These are phyloP conservation scores for Parachlorella kessleri DNA, from an alignment of 139 green algal species.

Conservation along the genomic window DNA sequence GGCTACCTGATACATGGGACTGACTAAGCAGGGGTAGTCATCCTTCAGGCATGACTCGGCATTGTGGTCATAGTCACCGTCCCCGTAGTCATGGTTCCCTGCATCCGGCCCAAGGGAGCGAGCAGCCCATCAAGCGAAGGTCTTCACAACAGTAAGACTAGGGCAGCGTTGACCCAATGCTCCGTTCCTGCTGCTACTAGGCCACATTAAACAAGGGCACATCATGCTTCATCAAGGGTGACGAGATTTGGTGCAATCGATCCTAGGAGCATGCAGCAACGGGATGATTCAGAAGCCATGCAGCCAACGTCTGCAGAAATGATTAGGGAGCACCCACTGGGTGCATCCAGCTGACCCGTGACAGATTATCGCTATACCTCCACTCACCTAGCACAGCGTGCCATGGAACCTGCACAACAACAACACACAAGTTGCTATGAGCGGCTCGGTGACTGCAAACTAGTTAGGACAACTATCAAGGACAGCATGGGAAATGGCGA, in stretches of 20 bases:
- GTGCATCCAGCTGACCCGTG: background rate
- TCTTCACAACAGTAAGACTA: too few species aligned
- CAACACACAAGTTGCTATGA: too few species aligned
- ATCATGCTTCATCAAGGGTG: background rate
- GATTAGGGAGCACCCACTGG: background rate
- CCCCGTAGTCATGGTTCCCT: conserved; percentile 38
- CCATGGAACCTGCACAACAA: conserved; percentile 64
- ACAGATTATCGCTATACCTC: too few species aligned
- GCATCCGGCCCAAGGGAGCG: conserved; percentile 5
- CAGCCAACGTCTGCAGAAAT: background rate
- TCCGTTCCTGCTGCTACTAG: too few species aligned
- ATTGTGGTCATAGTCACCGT: conserved; percentile 13
- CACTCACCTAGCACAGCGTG: conserved; percentile 60
- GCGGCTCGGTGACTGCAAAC: too few species aligned
- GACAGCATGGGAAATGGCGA: too few species aligned
- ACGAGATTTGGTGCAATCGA: background rate
- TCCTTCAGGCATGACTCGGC: conserved; percentile 12
- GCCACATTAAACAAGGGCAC: background rate
- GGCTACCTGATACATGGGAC: conserved; percentile 47
- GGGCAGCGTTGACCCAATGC: too few species aligned
- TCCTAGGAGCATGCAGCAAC: background rate
- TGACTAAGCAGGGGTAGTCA: conserved; percentile 43
- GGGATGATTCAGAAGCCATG: background rate
- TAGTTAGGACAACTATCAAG: too few species aligned
- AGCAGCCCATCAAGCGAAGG: background rate